Conservation (phyloP, 225 moss, liverwort and hornwort species). For the Physcomitrellopsis africana region DNA sequence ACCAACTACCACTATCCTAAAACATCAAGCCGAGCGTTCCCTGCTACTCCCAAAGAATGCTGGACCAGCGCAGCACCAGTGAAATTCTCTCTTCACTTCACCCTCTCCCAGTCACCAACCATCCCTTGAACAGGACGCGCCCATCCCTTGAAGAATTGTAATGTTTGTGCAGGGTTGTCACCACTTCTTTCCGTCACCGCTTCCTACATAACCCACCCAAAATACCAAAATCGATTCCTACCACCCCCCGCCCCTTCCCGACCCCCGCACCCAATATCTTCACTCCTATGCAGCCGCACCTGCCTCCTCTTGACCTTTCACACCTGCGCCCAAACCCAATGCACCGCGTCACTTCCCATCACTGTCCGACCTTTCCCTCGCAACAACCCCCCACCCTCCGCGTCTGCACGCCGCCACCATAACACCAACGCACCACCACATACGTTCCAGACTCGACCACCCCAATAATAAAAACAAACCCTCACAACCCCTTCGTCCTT, state of each 20-base stretch:
- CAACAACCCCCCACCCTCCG: too few relatives aligned
- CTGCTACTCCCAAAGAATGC: slow-evolving; percentile 67
- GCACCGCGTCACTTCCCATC: not conserved
- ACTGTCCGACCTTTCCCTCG: too few relatives aligned
- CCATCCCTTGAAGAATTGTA: slow-evolving; percentile 62
- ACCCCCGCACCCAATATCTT: too few relatives aligned
- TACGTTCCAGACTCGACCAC: too few relatives aligned
- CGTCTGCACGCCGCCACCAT: too few relatives aligned
- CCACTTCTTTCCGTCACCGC: too few relatives aligned
- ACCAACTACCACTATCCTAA: slow-evolving; percentile 51
- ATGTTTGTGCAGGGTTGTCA: slow-evolving; percentile 55
- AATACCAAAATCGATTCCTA: slow-evolving; percentile 49
- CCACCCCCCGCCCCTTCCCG: slow-evolving; percentile 24
- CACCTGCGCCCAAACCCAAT: slow-evolving; percentile 46
- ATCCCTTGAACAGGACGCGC: slow-evolving; percentile 56
- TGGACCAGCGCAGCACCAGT: slow-evolving; percentile 52
- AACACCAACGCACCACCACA: too few relatives aligned
- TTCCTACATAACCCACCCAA: slow-evolving; percentile 4
- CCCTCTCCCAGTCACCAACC: slow-evolving; percentile 61
- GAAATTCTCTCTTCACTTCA: slow-evolving; percentile 56
- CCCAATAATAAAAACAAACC: too few relatives aligned
- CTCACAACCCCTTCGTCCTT: too few relatives aligned
- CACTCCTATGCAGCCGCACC: slow-evolving; percentile 49
- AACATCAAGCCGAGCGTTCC: slow-evolving; percentile 56
- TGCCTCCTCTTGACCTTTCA: slow-evolving; percentile 50